Conservation (phyloP, 495 filamentous ascomycete genomes). For the Talaromyces thailandensis region DNA sequence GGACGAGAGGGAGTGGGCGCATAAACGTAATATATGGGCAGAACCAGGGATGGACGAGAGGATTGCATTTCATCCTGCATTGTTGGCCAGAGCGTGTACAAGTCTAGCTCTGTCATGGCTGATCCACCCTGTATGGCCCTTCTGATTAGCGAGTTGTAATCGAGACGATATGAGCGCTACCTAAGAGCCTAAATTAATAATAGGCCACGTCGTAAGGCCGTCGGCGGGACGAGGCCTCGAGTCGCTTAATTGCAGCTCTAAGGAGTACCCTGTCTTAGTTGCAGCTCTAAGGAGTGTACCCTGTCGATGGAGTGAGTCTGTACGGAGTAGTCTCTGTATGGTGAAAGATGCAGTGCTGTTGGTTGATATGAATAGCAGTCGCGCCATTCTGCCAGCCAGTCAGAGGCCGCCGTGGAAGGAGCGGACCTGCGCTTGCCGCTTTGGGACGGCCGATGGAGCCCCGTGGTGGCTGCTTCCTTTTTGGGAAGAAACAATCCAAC, state of each 20-base stretch:
- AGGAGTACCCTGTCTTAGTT: too few relatives aligned
- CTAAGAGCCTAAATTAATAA: too few relatives aligned
- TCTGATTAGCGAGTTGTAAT: too few relatives aligned
- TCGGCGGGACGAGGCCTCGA: neutral
- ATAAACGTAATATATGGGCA: neutral
- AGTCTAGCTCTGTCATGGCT: neutral
- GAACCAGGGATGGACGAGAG: neutral
- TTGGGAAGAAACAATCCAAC: neutral
- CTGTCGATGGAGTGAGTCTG: too few relatives aligned
- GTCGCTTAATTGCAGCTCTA: neutral
- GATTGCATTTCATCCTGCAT: neutral
- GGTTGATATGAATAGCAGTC: neutral
- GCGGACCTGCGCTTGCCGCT: neutral
- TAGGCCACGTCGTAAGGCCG: neutral
- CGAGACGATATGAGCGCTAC: too few relatives aligned
- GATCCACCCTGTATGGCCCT: neutral
- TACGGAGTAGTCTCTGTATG: too few relatives aligned
- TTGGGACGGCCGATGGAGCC: neutral
- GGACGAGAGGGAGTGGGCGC: neutral
- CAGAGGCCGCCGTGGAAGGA: neutral
- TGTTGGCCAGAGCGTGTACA: neutral
- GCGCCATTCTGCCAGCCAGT: neutral
- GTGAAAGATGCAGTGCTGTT: neutral
- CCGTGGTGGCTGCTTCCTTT: neutral
- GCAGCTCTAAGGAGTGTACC: too few relatives aligned